Percentiles rank a stretch among this genome's conserved stretches.
phyloP scores from a whole-genome alignment of 257 asterid species.

The Anisodus acutangulus region DNA sequence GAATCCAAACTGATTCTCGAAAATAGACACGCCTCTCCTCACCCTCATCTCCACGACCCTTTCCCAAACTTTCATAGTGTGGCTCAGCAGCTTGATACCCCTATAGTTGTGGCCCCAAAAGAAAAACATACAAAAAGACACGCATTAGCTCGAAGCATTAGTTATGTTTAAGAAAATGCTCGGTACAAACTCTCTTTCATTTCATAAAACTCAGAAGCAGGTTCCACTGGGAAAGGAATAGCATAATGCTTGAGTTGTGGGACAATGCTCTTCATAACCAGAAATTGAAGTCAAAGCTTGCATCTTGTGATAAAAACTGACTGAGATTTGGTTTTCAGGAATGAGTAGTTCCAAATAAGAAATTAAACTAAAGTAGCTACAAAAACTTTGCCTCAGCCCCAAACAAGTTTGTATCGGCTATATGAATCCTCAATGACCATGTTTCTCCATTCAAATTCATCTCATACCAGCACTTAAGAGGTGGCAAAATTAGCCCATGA shows the following conservation, averaged over 20 bases:
- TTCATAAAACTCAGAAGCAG: neutral
- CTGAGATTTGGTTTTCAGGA: neutral
- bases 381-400: neutral
- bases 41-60: too few relatives aligned
- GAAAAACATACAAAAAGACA: neutral
- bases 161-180: neutral
- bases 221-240: neutral
- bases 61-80: too few relatives aligned
- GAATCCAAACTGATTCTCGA: too few relatives aligned
- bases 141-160: neutral
- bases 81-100: too few relatives aligned
- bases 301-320: neutral
- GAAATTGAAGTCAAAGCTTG: conserved; percentile 13
- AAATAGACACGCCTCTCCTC: too few relatives aligned
- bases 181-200: neutral
- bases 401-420: neutral
- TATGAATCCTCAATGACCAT: neutral
- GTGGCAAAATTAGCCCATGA: too few relatives aligned
- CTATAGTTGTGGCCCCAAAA: neutral
- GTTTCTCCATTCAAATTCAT: conserved; percentile 22
- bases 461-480: neutral
- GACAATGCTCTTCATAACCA: conserved; percentile 13
- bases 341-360: neutral
- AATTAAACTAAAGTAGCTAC: conserved; percentile 9
- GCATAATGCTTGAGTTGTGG: conserved; percentile 4